These are phyloP conservation scores for Candida koratica DNA, from an alignment of 805 yeast genomes.

Conservation along the genomic window DNA sequence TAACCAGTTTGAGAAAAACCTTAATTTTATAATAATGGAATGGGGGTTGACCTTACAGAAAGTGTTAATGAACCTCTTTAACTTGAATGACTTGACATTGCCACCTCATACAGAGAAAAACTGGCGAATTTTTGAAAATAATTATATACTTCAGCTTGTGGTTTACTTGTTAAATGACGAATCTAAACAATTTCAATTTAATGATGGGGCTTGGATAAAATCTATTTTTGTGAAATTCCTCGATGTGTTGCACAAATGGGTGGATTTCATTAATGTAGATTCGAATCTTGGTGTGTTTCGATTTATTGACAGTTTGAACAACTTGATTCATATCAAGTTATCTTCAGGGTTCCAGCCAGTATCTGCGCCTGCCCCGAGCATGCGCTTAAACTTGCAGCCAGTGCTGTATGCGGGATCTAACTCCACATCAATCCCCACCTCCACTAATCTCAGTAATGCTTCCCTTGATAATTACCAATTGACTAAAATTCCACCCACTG, in stretches of 20 bases:
- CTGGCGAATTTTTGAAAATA: constrained; percentile 18
- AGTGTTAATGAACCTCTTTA: constrained; percentile 28
- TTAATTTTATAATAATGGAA: constrained; percentile 36
- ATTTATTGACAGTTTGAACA: constrained; percentile 4
- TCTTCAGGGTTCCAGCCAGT: too few relatives aligned
- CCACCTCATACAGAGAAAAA: constrained; percentile 10
- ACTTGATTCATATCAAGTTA: constrained; percentile 1
- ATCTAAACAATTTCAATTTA: constrained; percentile 11
- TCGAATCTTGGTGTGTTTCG: background rate
- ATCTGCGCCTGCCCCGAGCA: background rate
- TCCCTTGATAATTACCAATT: constrained; percentile 5
- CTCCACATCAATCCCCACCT: constrained; percentile 1
- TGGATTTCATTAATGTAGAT: constrained; percentile 10
- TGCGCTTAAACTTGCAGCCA: constrained; percentile 1
- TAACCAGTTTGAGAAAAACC: constrained; percentile 22
- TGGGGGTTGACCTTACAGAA: constrained; percentile 45
- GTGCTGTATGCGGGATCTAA: constrained; percentile 3
- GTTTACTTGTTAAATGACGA: constrained; percentile 20
- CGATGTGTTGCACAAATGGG: constrained; percentile 12
- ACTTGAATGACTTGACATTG: constrained; percentile 11
- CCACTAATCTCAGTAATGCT: background rate
- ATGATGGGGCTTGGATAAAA: constrained; percentile 9
- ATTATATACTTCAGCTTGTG: constrained; percentile 27
- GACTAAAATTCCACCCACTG: constrained; percentile 3
- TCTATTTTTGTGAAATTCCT: constrained; percentile 11